These are phyloP conservation scores for Papilionanthe hybrid DNA, from an alignment of 116 monocot genomes.

Conservation along the genomic window DNA sequence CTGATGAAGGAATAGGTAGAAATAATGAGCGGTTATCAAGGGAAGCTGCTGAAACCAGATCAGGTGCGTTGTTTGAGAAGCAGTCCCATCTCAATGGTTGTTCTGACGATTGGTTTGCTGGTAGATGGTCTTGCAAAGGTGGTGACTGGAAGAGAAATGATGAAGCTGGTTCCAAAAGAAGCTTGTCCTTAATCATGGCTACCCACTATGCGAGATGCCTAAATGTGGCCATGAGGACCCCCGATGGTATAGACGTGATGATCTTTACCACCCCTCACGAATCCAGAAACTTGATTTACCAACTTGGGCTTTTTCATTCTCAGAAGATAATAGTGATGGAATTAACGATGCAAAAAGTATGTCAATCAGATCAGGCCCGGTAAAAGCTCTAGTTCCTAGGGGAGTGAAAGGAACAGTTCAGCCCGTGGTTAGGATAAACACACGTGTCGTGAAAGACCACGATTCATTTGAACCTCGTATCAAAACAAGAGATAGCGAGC, in stretches of 20 bases:
- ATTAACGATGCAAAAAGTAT: slow-evolving; percentile 42
- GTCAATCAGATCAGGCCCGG: slow-evolving; percentile 23
- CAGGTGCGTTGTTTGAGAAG: slow-evolving; percentile 28
- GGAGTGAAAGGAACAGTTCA: slow-evolving; percentile 76
- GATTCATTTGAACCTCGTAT: slow-evolving; percentile 45
- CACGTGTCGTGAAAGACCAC: slow-evolving; percentile 81
- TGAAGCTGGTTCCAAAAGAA: slow-evolving; percentile 67
- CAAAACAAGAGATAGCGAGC: slow-evolving; percentile 44
- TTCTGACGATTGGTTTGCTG: slow-evolving; percentile 60
- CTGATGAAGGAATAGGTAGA: slow-evolving; percentile 37
- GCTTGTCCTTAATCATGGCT: slow-evolving; percentile 82
- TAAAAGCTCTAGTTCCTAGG: slow-evolving; percentile 34
- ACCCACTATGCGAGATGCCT: slow-evolving; percentile 83
- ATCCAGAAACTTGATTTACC: slow-evolving; percentile 73
- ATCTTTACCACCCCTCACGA: slow-evolving; percentile 55
- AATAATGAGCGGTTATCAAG: slow-evolving; percentile 25
- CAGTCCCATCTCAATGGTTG: slow-evolving; percentile 10
- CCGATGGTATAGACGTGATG: slow-evolving; percentile 65
- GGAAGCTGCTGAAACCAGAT: slow-evolving; percentile 40
- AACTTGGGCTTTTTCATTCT: slow-evolving; percentile 71
- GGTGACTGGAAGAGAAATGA: slow-evolving; percentile 99
- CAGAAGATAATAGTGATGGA: slow-evolving; percentile 66
- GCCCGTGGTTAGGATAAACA: slow-evolving; percentile 79
- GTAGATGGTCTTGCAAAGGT: slow-evolving; percentile 87
- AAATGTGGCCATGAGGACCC: slow-evolving; percentile 76